Percentiles rank a stretch among this genome's conserved stretches.
Evolutionary conservation across 441 rosid species (phyloP).

Genomic region (Gossypium davidsonii): DNA sequence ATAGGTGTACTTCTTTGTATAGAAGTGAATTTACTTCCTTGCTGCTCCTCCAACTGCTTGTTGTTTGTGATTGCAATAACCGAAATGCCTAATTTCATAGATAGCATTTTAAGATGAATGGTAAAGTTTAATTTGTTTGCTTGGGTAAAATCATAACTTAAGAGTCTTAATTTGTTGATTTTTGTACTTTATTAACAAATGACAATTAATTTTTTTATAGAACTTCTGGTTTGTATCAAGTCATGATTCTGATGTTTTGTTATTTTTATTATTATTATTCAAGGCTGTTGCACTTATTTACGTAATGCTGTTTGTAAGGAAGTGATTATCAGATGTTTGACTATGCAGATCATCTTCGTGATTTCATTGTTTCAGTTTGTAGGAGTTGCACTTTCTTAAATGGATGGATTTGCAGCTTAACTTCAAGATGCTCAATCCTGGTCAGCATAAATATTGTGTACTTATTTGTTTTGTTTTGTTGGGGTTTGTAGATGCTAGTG

Average conservation of each 20-base stretch:
- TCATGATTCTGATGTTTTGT: neutral
- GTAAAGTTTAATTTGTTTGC: neutral
- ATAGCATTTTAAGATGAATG: neutral
- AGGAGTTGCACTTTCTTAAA: constrained; percentile 18
- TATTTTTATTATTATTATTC: neutral
- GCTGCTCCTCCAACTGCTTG: neutral
- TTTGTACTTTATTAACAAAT: neutral
- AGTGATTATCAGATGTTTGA: constrained; percentile 13
- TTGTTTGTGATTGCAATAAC: neutral
- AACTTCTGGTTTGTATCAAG: neutral
- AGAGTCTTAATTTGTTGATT: neutral
- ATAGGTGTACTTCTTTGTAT: neutral
- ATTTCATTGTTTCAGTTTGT: constrained; percentile 21
- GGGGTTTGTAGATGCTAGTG: neutral
- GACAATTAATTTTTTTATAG: neutral
- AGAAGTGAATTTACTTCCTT: neutral
- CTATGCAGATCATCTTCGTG: constrained; percentile 16
- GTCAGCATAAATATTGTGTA: constrained; percentile 18
- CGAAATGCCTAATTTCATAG: neutral
- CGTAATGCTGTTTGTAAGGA: constrained; percentile 13
- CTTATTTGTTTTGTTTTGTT: neutral
- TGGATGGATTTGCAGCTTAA: constrained; percentile 21
- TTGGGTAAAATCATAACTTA: neutral
- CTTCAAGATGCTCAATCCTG: constrained; percentile 20
- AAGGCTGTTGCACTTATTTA: neutral